phyloP scores from a whole-genome alignment of 768 basidiomycete genomes.

The Agaricus subrufescens region DNA sequence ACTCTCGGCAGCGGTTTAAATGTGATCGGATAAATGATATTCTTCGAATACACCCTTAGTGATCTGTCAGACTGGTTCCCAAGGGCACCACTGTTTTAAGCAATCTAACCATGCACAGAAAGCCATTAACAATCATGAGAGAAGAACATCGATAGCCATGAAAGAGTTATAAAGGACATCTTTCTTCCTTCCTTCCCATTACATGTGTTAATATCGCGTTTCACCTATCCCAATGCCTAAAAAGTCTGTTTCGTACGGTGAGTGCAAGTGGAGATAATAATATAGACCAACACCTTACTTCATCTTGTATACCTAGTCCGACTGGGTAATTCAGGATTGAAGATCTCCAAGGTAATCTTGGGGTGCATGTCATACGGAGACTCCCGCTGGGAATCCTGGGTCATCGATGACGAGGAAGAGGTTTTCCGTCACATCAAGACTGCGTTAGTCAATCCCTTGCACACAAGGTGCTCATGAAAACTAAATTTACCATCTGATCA shows the following conservation, averaged over 20 bases:
- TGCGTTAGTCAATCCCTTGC: slow-evolving; percentile 4
- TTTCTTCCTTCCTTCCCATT: no score
- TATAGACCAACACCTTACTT: background rate
- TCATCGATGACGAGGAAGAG: slow-evolving; percentile 42
- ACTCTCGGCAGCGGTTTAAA: no score
- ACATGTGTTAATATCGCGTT: no score
- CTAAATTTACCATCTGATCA: slow-evolving; percentile 12
- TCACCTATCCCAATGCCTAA: background rate
- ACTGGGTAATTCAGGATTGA: slow-evolving; percentile 49
- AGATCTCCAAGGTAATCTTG: slow-evolving; percentile 62
- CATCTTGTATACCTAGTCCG: slow-evolving; percentile 26
- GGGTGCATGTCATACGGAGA: slow-evolving; percentile 60
- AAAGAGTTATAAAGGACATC: no score
- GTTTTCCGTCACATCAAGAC: slow-evolving; percentile 44
- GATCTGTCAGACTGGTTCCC: no score
- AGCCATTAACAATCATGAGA: no score
- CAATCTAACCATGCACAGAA: no score
- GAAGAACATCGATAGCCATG: background rate
- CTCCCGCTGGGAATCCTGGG: slow-evolving; percentile 47
- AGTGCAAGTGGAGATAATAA: background rate
- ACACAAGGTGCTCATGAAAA: background rate
- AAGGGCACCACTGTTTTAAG: no score
- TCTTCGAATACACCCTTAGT: no score
- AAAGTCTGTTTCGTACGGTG: slow-evolving; percentile 1
- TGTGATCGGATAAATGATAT: no score